Evolutionary conservation across 306 rosid genomes (phyloP), one percentile per base, ranked within the genome.

Genomic region (Ammopiptanthus mongolicus): DNA sequence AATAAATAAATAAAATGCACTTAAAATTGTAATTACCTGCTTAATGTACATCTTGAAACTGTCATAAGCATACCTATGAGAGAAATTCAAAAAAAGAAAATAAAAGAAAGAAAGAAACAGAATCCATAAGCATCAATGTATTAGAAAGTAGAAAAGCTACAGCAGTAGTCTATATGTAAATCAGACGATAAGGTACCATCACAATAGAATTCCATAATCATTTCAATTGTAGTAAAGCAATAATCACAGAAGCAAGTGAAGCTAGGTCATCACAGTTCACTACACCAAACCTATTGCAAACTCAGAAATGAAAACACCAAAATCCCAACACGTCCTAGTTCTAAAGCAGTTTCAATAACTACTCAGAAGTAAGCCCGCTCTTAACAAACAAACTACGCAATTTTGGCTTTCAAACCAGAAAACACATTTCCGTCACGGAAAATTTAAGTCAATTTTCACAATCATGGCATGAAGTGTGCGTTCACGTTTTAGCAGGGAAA

Each of bases 31-130:
- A 80, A 75, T 80, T 71, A 95, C 99, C 99, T 90, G 99, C 80
- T 95, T 95, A 73, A 95, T 95, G 42, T 90, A 82, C 99, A 95
- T 95, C 80, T 78, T 88, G 90, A 84, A 84, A 68, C 61, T 53
- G 3, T 75, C 80, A 61, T 80, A 76, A 78, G 74, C 79, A 63
- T 77, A 81, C 86, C 83, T 86, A 76, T 23, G 79, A 9, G 46
- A 83, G 28, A 52, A 44, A 28, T 4, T 15, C 60, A 46, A 57
- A n/a, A n/a, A 42, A 67, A 23, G 2, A n/a, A n/a, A n/a, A n/a
- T n/a, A n/a, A 42, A 67, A 23, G 2, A 46, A 57, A n/a, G 11
- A 42, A 67, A 23, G 2, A 25, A 25, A 70, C 4, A 56, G 61
- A 48, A 44, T 56, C 55, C 68, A 50, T 86, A 72, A 84, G 75